These are phyloP conservation scores for Agrocybe chaxingu DNA, from an alignment of 768 basidiomycete species.

Conservation along the genomic window DNA sequence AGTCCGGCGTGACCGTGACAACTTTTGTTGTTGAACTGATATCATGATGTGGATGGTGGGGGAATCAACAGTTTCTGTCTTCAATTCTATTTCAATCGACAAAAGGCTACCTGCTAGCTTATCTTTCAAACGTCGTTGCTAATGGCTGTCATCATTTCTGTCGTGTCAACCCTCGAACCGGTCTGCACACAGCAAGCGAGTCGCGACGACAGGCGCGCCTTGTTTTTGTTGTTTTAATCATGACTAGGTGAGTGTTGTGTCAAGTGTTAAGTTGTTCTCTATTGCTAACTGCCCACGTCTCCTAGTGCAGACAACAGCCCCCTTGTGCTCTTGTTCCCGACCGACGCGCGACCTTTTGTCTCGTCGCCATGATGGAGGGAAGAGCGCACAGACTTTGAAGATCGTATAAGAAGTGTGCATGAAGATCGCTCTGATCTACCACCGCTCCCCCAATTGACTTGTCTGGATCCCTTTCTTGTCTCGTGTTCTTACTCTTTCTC, in stretches of 20 bases:
- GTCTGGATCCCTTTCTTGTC: background rate
- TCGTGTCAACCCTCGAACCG: background rate
- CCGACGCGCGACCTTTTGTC: slow-evolving; percentile 2
- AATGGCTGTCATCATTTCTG: too few species aligned
- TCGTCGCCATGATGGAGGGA: background rate
- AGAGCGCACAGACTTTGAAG: too few species aligned
- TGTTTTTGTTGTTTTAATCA: slow-evolving; percentile 4
- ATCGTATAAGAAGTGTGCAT: background rate
- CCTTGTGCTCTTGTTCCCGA: slow-evolving; percentile 4
- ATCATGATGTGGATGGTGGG: too few species aligned
- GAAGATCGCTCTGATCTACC: too few species aligned
- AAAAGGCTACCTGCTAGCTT: too few species aligned
- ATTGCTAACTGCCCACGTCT: slow-evolving; percentile 1
- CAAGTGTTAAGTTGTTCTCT: too few species aligned
- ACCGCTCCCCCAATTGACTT: too few species aligned
- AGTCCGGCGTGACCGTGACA: too few species aligned
- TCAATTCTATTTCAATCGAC: too few species aligned
- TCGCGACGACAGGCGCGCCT: background rate
- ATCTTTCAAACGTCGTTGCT: too few species aligned
- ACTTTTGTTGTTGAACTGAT: too few species aligned
- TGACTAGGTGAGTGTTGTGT: background rate
- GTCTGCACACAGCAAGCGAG: background rate
- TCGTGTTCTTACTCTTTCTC: background rate
- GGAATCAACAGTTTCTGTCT: too few species aligned
- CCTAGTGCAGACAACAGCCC: slow-evolving; percentile 1